Conservation (phyloP, 306 rosid species). For the Sesbania bispinosa region DNA sequence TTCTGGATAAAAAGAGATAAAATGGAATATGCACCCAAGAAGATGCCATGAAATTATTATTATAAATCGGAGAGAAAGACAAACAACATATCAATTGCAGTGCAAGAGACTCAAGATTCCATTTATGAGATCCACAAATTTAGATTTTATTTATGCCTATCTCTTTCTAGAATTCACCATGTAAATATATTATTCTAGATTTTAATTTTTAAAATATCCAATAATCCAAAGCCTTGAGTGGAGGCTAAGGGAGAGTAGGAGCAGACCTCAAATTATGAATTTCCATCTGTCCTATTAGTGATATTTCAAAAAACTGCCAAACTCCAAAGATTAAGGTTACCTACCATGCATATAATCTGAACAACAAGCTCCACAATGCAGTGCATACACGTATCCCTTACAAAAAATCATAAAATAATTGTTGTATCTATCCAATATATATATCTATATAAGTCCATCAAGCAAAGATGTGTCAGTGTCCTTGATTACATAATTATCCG, state of each 20-base stretch:
- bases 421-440: constrained; percentile 15
- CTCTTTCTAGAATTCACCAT: constrained; percentile 10
- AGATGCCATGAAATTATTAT: neutral
- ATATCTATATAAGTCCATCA: neutral
- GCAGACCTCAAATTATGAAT: neutral
- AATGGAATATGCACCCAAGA: neutral
- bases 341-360: too few relatives aligned
- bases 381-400: constrained; percentile 29
- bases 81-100: too few relatives aligned
- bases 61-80: neutral
- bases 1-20: neutral
- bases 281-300: neutral
- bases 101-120: neutral
- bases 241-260: neutral
- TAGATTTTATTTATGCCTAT: too few relatives aligned
- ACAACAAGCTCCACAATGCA: too few relatives aligned
- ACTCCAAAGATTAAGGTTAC: constrained; percentile 12
- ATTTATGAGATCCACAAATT: neutral
- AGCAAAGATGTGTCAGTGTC: constrained; percentile 24
- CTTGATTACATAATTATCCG: constrained; percentile 34
- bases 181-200: too few relatives aligned
- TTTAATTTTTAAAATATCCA: too few relatives aligned
- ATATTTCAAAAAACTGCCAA: constrained; percentile 6
- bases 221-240: too few relatives aligned
- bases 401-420: constrained; percentile 16